Conservation (phyloP, 1,284 basidiomycete species). For the Malassezia japonica region DNA sequence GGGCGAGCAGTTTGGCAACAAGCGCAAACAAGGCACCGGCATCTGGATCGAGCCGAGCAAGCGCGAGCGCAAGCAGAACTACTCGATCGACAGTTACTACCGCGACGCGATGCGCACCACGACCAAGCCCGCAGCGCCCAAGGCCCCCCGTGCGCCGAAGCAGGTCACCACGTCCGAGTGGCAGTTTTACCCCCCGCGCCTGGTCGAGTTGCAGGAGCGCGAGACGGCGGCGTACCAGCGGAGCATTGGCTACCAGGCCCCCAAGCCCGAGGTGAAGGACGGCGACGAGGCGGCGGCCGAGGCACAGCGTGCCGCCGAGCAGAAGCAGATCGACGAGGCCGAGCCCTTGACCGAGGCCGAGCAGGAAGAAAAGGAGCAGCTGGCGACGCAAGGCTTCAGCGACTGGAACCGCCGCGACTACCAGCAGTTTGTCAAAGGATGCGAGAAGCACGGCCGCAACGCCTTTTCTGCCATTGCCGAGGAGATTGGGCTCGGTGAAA, state of each 20-base stretch:
- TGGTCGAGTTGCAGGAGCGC: slow-evolving; percentile 75
- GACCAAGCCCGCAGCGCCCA: slow-evolving; percentile 62
- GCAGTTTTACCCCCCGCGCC: slow-evolving; percentile 83
- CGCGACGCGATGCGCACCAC: slow-evolving; percentile 78
- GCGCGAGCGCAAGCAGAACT: slow-evolving; percentile 84
- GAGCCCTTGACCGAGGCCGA: slow-evolving; percentile 56
- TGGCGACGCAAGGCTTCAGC: slow-evolving; percentile 32
- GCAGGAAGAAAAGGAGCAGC: slow-evolving; percentile 62
- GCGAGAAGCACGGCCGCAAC: slow-evolving; percentile 78
- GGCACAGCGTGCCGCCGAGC: slow-evolving; percentile 58
- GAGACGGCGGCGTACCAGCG: slow-evolving; percentile 56
- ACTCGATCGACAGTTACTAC: slow-evolving; percentile 68
- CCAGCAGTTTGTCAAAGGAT: slow-evolving; percentile 74
- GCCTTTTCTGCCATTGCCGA: slow-evolving; percentile 66
- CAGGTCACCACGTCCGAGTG: slow-evolving; percentile 87
- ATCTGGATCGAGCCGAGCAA: slow-evolving; percentile 79
- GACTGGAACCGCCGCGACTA: slow-evolving; percentile 69
- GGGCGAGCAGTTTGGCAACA: slow-evolving; percentile 70
- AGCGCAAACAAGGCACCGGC: slow-evolving; percentile 55
- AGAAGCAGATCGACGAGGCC: slow-evolving; percentile 64
- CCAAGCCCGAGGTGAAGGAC: slow-evolving; percentile 59
- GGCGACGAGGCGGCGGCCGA: slow-evolving; percentile 29
- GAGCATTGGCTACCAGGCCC: slow-evolving; percentile 66
- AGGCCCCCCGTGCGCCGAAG: slow-evolving; percentile 77
- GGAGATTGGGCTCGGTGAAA: slow-evolving; percentile 60